These are phyloP conservation scores for Cynara cardunculus DNA, from an alignment of 129 eudicot genomes.

Conservation along the genomic window DNA sequence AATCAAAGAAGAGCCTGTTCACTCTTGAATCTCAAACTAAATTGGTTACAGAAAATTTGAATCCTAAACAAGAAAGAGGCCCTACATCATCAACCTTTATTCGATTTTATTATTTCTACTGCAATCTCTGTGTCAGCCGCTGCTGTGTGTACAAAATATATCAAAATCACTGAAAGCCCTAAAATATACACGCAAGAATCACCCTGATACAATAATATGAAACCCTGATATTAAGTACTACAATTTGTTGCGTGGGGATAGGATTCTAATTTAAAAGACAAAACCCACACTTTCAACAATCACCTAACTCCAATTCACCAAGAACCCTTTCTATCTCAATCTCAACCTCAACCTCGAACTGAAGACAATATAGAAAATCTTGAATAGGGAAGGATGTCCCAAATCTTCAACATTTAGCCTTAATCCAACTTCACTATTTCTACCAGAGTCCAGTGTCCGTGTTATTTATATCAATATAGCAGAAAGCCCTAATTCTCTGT, in stretches of 20 bases:
- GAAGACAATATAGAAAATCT: background rate
- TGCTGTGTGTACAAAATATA: too few relatives aligned
- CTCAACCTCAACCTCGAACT: background rate
- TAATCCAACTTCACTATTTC: background rate
- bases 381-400: background rate
- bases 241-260: background rate
- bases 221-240: background rate
- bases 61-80: background rate
- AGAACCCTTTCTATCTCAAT: background rate
- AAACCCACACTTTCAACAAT: background rate
- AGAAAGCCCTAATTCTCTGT: slow-evolving; percentile 1
- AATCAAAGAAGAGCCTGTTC: background rate
- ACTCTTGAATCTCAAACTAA: background rate
- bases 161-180: background rate
- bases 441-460: background rate
- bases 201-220: background rate
- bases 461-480: background rate
- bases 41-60: background rate
- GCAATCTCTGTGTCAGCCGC: too few relatives aligned
- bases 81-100: too few relatives aligned
- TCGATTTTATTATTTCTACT: too few relatives aligned
- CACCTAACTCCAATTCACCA: too few relatives aligned
- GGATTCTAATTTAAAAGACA: background rate
- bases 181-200: background rate
- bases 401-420: background rate